Evolutionary conservation across 495 filamentous ascomycete species (phyloP).

Genomic region (Aspergillus wentii): DNA sequence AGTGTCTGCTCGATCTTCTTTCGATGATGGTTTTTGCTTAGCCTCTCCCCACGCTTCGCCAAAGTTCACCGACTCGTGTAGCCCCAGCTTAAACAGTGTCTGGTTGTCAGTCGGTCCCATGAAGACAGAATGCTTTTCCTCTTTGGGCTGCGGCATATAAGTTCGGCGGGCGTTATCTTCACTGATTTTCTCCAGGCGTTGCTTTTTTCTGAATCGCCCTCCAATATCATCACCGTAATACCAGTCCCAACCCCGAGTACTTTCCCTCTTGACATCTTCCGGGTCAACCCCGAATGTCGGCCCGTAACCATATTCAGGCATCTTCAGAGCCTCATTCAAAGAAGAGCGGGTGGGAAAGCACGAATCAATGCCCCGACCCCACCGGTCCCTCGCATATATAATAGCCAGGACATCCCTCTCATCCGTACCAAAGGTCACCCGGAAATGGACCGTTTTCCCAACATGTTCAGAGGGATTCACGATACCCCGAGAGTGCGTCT

Average conservation of each 20-base stretch:
- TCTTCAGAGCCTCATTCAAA: constrained; percentile 17
- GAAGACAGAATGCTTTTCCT: constrained; percentile 38
- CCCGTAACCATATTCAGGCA: constrained; percentile 37
- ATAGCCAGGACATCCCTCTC: constrained; percentile 41
- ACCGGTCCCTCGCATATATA: constrained; percentile 44
- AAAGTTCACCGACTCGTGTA: constrained; percentile 37
- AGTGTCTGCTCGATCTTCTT: background rate
- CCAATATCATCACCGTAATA: constrained; percentile 40
- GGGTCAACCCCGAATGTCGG: constrained; percentile 31
- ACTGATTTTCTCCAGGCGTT: constrained; percentile 22
- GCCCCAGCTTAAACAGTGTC: constrained; percentile 31
- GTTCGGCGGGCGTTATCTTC: constrained; percentile 19
- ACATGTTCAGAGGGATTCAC: constrained; percentile 34
- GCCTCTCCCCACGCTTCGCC: constrained; percentile 37
- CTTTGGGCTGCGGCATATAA: constrained; percentile 37
- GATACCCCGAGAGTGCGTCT: constrained; percentile 33
- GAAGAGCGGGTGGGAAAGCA: constrained; percentile 43
- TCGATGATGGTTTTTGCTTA: constrained; percentile 5
- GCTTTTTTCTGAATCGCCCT: constrained; percentile 32
- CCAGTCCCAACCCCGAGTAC: constrained; percentile 50
- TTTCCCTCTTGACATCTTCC: constrained; percentile 38
- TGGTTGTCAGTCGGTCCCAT: constrained; percentile 48
- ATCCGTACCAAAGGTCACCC: constrained; percentile 39
- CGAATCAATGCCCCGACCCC: constrained; percentile 37
- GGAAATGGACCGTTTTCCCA: constrained; percentile 31